Evolutionary conservation across 2,329 filamentous ascomycete species (phyloP), one percentile per base, ranked within the genome.

Genomic region (Neoarthrinium moseri): DNA sequence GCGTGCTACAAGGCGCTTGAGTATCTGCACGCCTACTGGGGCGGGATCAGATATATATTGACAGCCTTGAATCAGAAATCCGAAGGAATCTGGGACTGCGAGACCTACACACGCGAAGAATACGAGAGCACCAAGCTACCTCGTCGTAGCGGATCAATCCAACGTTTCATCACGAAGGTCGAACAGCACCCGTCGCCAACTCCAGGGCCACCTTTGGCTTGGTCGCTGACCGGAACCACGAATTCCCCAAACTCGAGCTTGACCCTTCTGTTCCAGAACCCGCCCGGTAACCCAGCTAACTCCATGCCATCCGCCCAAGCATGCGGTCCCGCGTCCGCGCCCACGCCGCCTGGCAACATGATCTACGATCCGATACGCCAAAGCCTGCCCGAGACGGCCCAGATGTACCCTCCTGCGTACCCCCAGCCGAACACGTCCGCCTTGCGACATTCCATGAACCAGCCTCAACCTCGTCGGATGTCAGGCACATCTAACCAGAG

Each of bases 31-130:
- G 77, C 78, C 1, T 94, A 94, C 60, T 95, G 90, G 90, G 87
- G 87, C 27, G 90, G 90, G 6, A 86, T 89, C 21, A 86, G 88
- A 47, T 95, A 95, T 61, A 95, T 95, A 30, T 69, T 95, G 29
- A 92, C 88, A 0, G 89, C 90, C 0, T 71, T 95, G 10, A 89
- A 95, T 56, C 90, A 95, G 56, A 94, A 94, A 62, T 84, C 89
- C 12, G 90, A 92, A 62, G 90, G 90, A 1, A 89, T 92, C 29
- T 88, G 86, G 66, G 89, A 95, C 57, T 90, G 78, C 48, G 81
- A 84, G 58, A 83, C 80, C 0, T 83, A 76, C 51, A 83, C 80
- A 0, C 69, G 68, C 1, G 89, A 95, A 60, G 90, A 95, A 63
- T 89, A 88, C 65, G 88, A 90, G 60, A 85, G 81, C 58, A 82